Conservation (phyloP, 2,329 filamentous ascomycete species). For the Xylariomycetidae sp. region DNA sequence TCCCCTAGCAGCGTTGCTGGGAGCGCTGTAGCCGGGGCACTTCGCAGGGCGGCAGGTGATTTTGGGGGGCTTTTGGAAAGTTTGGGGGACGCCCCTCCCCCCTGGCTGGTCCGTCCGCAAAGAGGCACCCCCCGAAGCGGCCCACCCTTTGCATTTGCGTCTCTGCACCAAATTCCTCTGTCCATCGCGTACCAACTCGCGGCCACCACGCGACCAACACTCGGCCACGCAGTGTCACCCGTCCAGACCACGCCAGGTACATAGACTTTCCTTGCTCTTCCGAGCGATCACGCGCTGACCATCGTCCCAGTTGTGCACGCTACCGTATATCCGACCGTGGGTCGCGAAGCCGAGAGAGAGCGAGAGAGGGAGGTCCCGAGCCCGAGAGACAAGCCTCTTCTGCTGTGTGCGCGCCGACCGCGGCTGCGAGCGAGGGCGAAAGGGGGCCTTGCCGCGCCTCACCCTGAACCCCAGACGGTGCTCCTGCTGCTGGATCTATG, state of each 20-base stretch:
- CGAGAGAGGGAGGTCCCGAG: too few relatives aligned
- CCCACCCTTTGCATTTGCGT: too few relatives aligned
- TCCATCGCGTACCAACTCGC: constrained; percentile 7
- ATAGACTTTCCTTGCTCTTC: constrained; percentile 1
- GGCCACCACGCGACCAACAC: constrained; percentile 9
- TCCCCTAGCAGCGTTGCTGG: too few relatives aligned
- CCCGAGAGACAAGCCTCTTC: constrained; percentile 1
- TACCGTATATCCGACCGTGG: too few relatives aligned
- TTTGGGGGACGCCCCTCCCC: too few relatives aligned
- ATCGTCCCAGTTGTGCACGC: neutral
- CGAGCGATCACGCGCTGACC: constrained; percentile 13
- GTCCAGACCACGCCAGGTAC: constrained; percentile 11
- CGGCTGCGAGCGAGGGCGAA: constrained; percentile 19
- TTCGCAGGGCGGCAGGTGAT: too few relatives aligned
- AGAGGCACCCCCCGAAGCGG: too few relatives aligned
- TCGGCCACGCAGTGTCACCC: constrained; percentile 7
- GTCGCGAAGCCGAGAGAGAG: too few relatives aligned
- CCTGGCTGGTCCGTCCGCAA: too few relatives aligned
- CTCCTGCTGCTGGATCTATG: too few relatives aligned
- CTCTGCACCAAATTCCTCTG: constrained; percentile 15
- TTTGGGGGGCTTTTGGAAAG: too few relatives aligned
- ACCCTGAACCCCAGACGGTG: constrained; percentile 6
- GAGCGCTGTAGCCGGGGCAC: too few relatives aligned
- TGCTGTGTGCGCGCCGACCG: constrained; percentile 13
- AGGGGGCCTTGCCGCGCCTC: constrained; percentile 21